Evolutionary conservation across 2,329 filamentous ascomycete genomes (phyloP), one percentile per base, ranked within the genome.

Genomic region (Endocalyx cinctus): DNA sequence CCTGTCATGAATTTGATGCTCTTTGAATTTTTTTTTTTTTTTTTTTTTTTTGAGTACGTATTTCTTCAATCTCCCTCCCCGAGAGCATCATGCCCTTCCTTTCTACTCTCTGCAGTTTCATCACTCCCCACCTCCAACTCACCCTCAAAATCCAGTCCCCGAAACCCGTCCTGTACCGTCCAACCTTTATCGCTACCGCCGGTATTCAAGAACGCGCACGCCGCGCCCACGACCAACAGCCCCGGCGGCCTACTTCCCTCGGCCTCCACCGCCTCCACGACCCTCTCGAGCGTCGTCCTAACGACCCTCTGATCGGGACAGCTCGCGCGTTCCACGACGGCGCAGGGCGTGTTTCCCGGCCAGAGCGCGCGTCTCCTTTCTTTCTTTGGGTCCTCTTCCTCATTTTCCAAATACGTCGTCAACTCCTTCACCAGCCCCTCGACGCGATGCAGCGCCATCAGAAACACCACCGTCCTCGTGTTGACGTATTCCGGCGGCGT

Each of bases 241-340:
- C 92, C 92, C 0, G 92, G 92, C 11, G 92, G 92, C 22, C 90
- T 70, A 46, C 84, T 92, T 0, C 92, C 92, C 52, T 94, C 87
- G 31, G 85, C 79, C 57, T 96, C 88, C 28, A 98, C 80, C 0
- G 92, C 92, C 33, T 79, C 73, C 16, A 74, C 84, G 2, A 97
- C 87, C 49, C 83, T 74, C 47, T 80, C 74, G 16, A 98, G 63
- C 1, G 87, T 95, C 2, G 88, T 92, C 35, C 92, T 73, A 17
- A 98, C 89, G 12, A 98, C 86, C 30, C 90, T 73, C 64, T 98
- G 92, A 55, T 98, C 92, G 0, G 87, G 84, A 55, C 92, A 98
- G 41, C 86, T 94, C 5, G 92, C 92, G 22, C 92, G 75, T 62
- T 98, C 92, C 35, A 98, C 75, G 10, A 98, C 89, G 1, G 90